Evolutionary conservation across 75 land plant species (phyloP), one percentile per base, ranked within the genome.

Genomic region (Gnetum montanum): DNA sequence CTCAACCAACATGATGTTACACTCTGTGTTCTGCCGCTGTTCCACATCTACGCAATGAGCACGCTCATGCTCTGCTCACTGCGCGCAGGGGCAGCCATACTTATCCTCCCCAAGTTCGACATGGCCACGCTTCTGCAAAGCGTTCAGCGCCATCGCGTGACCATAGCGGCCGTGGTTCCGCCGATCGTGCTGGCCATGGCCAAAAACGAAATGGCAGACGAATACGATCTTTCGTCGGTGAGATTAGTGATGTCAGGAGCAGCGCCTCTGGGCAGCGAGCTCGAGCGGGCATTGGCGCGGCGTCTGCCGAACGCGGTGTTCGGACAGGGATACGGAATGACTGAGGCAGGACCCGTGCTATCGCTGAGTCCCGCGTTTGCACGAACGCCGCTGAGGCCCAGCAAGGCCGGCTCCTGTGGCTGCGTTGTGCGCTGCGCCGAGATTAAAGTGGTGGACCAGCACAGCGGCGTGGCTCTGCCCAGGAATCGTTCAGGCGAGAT

Each of bases 241-340:
- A n/a, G n/a, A 65, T 58, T 76, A 46, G 86, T 89, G 35, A 46
- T 81, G 25, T 89, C 90, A 4, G 95, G 95, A 5, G 95, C 90
- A 0, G 95, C 95, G 1, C 95, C 95, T 15, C 69, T 89, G 4
- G 90, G 95, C 54, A 84, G n/a, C n/a, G n/a, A n/a, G n/a, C n/a
- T n/a, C n/a, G n/a, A n/a, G n/a, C n/a, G n/a, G n/a, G n/a, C n/a
- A 89, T 75, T 85, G 80, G 73, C 83, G 84, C 33, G 54, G 88
- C 69, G 41, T 73, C 93, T 1, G 66, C 83, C 63, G 44, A 56
- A 7, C 41, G 47, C 12, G n/a, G n/a, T n/a, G n/a, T n/a, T n/a
- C n/a, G 83, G 94, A 88, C 94, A 7, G 94, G 84, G 54, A 88
- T 88, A 3, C 88, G 94, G 30, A 84, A 88, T 10, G n/a, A n/a